Evolutionary conservation across 2,329 filamentous ascomycete species (phyloP), one percentile per base, ranked within the genome.

Genomic region (Seiridium unicorne): DNA sequence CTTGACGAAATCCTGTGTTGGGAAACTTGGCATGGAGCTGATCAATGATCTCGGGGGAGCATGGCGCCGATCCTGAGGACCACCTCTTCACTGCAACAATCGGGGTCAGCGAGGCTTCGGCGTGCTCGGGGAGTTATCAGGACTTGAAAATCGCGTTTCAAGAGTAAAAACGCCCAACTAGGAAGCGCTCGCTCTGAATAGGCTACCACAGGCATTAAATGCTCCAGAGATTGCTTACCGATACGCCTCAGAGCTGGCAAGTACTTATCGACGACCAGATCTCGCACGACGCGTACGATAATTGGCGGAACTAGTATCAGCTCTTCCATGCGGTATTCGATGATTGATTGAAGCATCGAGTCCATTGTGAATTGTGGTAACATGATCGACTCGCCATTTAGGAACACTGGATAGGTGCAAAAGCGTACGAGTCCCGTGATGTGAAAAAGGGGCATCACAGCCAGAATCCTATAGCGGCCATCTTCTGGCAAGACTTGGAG

Each of bases 1-100:
- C 85, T 67, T 88, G 86, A 63, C 85, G 84, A 70, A 89, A 86
- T 0, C 84, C 84, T 0, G 82, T 84, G 2, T 79, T 72, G 0
- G 85, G 85, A 66, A 87, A 88, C 53, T 79, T 80, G 62, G 77
- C 75, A 60, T 84, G 73, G 9, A 88, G 73, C 32, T 80, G 75
- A 26, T 81, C 77, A 13, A 88, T 76, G 57, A 89, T 81, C 66
- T 88, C 81, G 5, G 76, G 73, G 3, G 76, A 77, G 7, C 86
- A 71, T 0, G 85, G 86, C 0, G 86, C 86, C 0, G 85, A 85
- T 5, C 86, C 86, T 0, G 81, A 85, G 0, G 80, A 83, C 69
- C 87, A 86, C 1, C 82, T 77, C 26, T 74, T 75, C 1, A 88
- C 71, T 26, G 18, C 18, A 26, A 26, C 18, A 26, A 26, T 26